A percentile compares a stretch with the other conserved stretches of the same genome.
Evolutionary conservation across 345 rosid genomes (phyloP).

Genomic region (Lumnitzera racemosa): DNA sequence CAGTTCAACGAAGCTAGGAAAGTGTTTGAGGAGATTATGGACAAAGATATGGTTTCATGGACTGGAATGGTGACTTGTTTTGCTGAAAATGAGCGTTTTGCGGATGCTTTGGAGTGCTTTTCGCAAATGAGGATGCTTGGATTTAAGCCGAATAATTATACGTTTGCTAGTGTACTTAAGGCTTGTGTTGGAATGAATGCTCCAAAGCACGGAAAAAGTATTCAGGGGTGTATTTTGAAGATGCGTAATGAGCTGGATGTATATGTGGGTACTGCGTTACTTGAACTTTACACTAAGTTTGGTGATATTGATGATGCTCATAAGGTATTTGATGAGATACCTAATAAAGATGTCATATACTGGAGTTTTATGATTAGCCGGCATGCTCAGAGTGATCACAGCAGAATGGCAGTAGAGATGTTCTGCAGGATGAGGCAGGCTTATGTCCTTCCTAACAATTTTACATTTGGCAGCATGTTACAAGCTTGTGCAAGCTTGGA

Average conservation of each 20-base stretch:
- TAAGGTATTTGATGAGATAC: constrained; percentile 62
- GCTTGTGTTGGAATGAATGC: constrained; percentile 58
- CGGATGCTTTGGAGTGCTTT: constrained; percentile 39
- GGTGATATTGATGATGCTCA: constrained; percentile 39
- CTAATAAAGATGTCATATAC: constrained; percentile 59
- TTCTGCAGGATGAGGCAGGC: constrained; percentile 59
- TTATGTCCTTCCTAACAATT: constrained; percentile 62
- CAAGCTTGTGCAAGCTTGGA: constrained; percentile 57
- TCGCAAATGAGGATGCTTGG: constrained; percentile 56
- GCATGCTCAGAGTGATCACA: constrained; percentile 48
- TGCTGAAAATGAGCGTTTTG: constrained; percentile 55
- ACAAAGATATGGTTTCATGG: constrained; percentile 81
- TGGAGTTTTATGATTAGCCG: constrained; percentile 95
- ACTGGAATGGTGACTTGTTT: constrained; percentile 69
- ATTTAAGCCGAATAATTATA: constrained; percentile 55
- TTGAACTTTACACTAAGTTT: constrained; percentile 53
- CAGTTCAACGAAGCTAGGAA: constrained; percentile 37
- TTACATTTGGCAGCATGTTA: constrained; percentile 61
- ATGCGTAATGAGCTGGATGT: constrained; percentile 44
- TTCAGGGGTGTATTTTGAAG: constrained; percentile 67
- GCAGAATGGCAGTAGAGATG: constrained; percentile 47
- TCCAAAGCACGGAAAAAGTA: constrained; percentile 37
- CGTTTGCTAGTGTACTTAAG: constrained; percentile 59
- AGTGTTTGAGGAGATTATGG: constrained; percentile 52
- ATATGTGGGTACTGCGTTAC: constrained; percentile 58